Percentiles rank a stretch among this genome's conserved stretches.
Conservation (phyloP, 108 stramenopile species). For the Aurantiochytrium sp. region DNA sequence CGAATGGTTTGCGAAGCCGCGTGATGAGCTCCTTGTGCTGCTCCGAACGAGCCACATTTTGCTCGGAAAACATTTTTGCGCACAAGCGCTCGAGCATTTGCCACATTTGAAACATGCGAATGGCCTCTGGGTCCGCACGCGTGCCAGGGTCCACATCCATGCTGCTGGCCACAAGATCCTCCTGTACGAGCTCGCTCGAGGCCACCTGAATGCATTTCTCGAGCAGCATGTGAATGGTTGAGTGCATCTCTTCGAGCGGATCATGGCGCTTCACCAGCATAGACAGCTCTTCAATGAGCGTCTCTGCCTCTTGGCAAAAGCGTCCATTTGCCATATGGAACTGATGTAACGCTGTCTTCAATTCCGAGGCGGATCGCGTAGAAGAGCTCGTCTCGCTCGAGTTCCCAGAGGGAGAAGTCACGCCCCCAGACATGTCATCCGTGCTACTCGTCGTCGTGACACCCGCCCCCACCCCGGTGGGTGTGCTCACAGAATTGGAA, state of each 20-base stretch:
- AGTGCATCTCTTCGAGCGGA: conserved; percentile 12
- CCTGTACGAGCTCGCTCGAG: background rate
- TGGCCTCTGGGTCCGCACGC: background rate
- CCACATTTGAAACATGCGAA: background rate
- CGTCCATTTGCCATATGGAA: background rate
- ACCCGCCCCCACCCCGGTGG: background rate
- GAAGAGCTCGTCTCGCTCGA: background rate
- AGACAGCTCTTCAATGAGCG: background rate
- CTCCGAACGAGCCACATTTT: background rate
- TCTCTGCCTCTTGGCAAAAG: background rate
- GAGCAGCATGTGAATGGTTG: background rate
- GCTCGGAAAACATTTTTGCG: background rate
- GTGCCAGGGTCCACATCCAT: background rate
- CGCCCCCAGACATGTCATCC: background rate
- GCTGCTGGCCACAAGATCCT: background rate
- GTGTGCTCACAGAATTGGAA: no score
- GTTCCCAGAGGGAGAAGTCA: background rate
- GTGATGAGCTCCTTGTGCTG: background rate
- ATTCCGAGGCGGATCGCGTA: background rate
- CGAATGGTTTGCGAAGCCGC: background rate
- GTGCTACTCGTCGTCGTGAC: background rate
- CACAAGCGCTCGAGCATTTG: background rate
- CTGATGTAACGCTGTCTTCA: background rate
- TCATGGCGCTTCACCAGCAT: background rate
- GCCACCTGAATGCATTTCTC: background rate